Evolutionary conservation across 495 filamentous ascomycete species (phyloP), one percentile per base, ranked within the genome.

Genomic region (Lindgomyces ingoldianus): DNA sequence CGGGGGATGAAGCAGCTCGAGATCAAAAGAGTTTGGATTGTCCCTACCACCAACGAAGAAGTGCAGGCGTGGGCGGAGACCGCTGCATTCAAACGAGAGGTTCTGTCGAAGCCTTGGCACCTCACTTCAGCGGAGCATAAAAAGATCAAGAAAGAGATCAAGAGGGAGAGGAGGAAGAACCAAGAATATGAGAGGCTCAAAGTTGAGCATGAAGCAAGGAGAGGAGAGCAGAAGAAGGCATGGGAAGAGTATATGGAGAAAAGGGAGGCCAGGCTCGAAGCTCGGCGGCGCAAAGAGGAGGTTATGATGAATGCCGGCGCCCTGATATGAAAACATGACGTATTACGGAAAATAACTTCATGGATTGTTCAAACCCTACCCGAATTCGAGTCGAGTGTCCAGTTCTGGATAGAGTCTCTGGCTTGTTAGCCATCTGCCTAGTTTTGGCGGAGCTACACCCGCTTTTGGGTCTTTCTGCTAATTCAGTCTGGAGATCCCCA

Each of bases 21-120:
- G 26, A 74, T 91, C 4, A 87, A 93, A 68, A 87, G 88, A 27
- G 77, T 92, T 19, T 76, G 74, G 33, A 33, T 65, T 10, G 60
- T 78, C 3, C 12, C 60, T 9, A 63, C 61, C 10, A 74, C 74
- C 14, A 69, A 86, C 62, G 83, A 87, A 24, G 94, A 98, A 72
- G 87, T 90, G 26, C 70, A 74, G 14, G 91, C 90, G n/a, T 88
- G 92, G 85, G 81, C 83, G 24, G 85, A 90, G 74, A 81, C 84
- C 12, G 70, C 77, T 6, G 75, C 78, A 57, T 93, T 91, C 67
- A 79, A 84, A 24, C 76, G 73, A 14, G 81, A 89, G 9, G 79
- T 91, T 6, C 80, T 98, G 26, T 76, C 76, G 10, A 76, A 75
- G 56, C 89, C 90, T 6, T 96, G 92, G 92, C 65, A 80, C 11